Percentiles rank a stretch among this genome's conserved stretches.
phyloP scores from a whole-genome alignment of 2,329 filamentous ascomycete species.

The Diaporthe destruens region DNA sequence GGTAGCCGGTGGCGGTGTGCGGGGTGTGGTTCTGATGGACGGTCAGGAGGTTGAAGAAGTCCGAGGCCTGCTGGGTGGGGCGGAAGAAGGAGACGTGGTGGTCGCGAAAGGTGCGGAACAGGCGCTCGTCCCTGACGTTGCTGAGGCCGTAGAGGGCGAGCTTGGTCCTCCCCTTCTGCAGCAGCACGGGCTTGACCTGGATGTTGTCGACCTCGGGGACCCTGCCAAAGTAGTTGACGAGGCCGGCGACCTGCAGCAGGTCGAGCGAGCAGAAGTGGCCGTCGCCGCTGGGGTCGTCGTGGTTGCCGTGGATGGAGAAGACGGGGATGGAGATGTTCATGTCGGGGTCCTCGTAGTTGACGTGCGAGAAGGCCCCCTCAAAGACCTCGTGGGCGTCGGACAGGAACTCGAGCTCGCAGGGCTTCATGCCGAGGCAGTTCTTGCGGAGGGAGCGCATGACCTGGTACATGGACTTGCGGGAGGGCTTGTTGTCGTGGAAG shows the following conservation, averaged over 20 bases:
- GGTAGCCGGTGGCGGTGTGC: slow-evolving; percentile 90
- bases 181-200: slow-evolving; percentile 86
- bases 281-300: slow-evolving; percentile 97
- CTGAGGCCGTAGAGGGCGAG: slow-evolving; percentile 93
- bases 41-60: slow-evolving; percentile 97
- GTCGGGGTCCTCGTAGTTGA: slow-evolving; percentile 97
- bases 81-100: slow-evolving; percentile 94
- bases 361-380: slow-evolving; percentile 88
- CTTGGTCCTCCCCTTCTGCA: slow-evolving; percentile 95
- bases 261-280: slow-evolving; percentile 93
- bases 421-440: slow-evolving; percentile 95
- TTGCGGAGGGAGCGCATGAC: slow-evolving; percentile 94
- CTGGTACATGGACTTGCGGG: slow-evolving; percentile 94
- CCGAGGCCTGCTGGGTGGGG: slow-evolving; percentile 80
- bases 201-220: slow-evolving; percentile 95
- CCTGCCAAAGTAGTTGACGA: slow-evolving; percentile 96
- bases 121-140: slow-evolving; percentile 94
- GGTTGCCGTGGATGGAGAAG: slow-evolving; percentile 98
- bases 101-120: slow-evolving; percentile 94
- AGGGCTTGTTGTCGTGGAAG: slow-evolving; percentile 98
- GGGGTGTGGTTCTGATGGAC: slow-evolving; percentile 97
- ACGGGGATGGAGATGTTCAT: slow-evolving; percentile 98
- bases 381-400: slow-evolving; percentile 95
- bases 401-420: slow-evolving; percentile 93
- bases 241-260: slow-evolving; percentile 87